A percentile compares a stretch with the other conserved stretches of the same genome.
These are phyloP conservation scores for Picea sitchensis DNA, from an alignment of 75 land plant genomes.

Conservation along the genomic window DNA sequence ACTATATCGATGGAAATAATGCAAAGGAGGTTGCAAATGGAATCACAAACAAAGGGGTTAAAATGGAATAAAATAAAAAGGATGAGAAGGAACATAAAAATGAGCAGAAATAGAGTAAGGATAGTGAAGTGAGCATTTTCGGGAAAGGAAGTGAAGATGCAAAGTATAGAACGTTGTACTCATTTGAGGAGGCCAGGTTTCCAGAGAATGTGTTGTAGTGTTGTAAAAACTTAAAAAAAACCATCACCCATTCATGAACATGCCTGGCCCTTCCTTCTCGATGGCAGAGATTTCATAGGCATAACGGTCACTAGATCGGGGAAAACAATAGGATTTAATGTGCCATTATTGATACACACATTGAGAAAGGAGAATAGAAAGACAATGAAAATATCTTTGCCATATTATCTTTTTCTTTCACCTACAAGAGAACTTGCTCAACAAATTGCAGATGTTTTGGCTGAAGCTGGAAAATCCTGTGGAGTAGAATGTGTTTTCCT, in stretches of 20 bases:
- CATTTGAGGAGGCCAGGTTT: slow-evolving; percentile 49
- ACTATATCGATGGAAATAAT: neutral
- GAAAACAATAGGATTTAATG: slow-evolving; percentile 86
- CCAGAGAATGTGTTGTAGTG: slow-evolving; percentile 66
- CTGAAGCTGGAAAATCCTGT: slow-evolving; percentile 68
- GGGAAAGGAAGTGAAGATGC: slow-evolving; percentile 48
- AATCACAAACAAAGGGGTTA: neutral
- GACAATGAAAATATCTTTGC: slow-evolving; percentile 25
- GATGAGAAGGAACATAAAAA: neutral
- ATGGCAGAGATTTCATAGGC: slow-evolving; percentile 90
- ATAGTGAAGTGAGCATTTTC: slow-evolving; percentile 27
- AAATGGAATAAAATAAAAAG: slow-evolving; percentile 7
- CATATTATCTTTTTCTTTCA: slow-evolving; percentile 78
- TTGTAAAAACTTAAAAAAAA: slow-evolving; percentile 68
- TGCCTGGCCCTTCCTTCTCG: slow-evolving; percentile 90
- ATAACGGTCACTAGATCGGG: slow-evolving; percentile 93
- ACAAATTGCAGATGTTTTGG: slow-evolving; percentile 75
- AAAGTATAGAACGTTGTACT: slow-evolving; percentile 56
- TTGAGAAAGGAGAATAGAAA: slow-evolving; percentile 44
- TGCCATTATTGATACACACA: slow-evolving; percentile 82
- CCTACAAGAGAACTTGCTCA: slow-evolving; percentile 95
- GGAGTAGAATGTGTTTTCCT: slow-evolving; percentile 63
- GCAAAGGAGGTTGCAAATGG: neutral
- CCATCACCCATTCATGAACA: slow-evolving; percentile 91
- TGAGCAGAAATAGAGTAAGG: neutral